Evolutionary conservation across 202 grass and related monocot genomes (phyloP), one percentile per base, ranked within the genome.

Genomic region (Carex sylvatica): DNA sequence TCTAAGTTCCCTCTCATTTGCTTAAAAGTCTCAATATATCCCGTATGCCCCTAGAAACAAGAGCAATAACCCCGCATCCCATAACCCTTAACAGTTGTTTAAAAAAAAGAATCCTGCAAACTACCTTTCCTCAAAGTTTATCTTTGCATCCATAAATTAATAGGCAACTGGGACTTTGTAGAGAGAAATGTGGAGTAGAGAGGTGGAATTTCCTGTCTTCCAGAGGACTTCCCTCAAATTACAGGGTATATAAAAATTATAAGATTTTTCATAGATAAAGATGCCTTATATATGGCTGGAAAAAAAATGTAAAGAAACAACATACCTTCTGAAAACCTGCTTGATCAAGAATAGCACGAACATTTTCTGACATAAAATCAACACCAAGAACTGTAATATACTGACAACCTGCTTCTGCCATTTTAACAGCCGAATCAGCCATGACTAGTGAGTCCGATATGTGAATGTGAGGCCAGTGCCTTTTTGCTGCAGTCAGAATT

Each of bases 331-430:
- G 79, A 86, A 93, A 98, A 88, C 95, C 90, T 76, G 92, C 92
- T 85, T 98, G 92, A 86, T 98, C 95, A 87, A 98, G 95, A 88
- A 98, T 90, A 24, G 95, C 92, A 61, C 92, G 90, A 28, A 98
- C 95, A 91, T 98, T 98, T 94, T 98, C 95, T 28, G 95, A 98
- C 95, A 95, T 98, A 67, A 98, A 98, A 70, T 98, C 95, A 80
- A 98, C 95, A 90, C 95, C 95, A 84, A 98, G 83, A 14, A 98
- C 95, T 36, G 92, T 91, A 28, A 98, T 90, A 87, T 93, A 98
- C 31, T 91, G 62, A 20, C 95, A 98, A 71, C 95, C 95, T 61
- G 90, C 88, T 91, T 98, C 89, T 80, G 95, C 95, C 95, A 98
- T 98, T 86, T 91, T 94, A 63, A 98, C 91, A 86, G 95, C 95